Evolutionary conservation across 306 rosid species (phyloP), one percentile per base, ranked within the genome.

Genomic region (Vigna mungo): DNA sequence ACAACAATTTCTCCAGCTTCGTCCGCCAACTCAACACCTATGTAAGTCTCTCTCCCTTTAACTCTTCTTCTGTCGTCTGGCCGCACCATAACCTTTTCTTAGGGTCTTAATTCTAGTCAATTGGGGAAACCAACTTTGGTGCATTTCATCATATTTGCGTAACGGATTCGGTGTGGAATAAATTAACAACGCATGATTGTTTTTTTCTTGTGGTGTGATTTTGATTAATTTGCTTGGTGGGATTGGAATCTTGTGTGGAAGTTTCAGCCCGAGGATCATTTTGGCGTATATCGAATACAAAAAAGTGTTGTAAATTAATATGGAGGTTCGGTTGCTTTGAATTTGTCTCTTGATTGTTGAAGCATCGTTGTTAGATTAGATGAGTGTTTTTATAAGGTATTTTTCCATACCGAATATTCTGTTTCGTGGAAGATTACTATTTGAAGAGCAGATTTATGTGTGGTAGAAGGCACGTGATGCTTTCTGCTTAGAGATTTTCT

Each of bases 21-120:
- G 96, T 95, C 11, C 93, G 99, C 54, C 99, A 95, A 83, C 99
- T 95, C 53, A 95, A 95, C 30, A 95, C 98, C 37, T 95, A 92
- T 73, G 97, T 95, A 86, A 61, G 97, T 79, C 2, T 36, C 58
- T 62, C 62, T 66, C 20, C 10, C 27, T 30, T 30, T 30, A 30
- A 30, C 2, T 11, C 7, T 1, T 25, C 14, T 7, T 53, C 0
- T 54, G 15, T 51, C 54, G 10, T 41, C 10, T 41, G 9, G 3
- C 44, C 10, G 14, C 10, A 43, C 48, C 15, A 0, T 43, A 11
- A 43, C 13, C 15, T 10, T 43, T 9, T 43, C 4, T 9, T 43
- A 43, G 2, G 4, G 14, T 44, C 49, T 12, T 44, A 30, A 47
- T 25, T 69, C 41, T 2, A 56, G 17, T 15, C 7, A 25, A 55